Percentiles rank a stretch among this genome's conserved stretches.
phyloP scores from a whole-genome alignment of 23 red algal species.

The Gracilaria domingensis region DNA sequence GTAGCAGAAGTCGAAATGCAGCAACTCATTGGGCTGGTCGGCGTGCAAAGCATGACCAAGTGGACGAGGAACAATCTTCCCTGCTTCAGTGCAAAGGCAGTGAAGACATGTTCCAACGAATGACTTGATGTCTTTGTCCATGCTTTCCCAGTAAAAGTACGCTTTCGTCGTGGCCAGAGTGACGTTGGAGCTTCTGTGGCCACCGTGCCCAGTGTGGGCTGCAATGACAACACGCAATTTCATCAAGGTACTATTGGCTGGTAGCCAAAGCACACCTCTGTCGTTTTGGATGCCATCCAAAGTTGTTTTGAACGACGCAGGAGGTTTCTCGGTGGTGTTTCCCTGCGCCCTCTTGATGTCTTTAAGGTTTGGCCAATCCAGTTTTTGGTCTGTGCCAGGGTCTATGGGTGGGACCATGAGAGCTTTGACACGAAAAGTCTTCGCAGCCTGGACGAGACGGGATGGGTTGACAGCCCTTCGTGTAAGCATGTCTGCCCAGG shows the following conservation, averaged over 20 bases:
- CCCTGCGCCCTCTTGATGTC: neutral
- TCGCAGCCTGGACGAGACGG: neutral
- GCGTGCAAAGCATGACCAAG: constrained; percentile 23
- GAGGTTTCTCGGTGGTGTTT: neutral
- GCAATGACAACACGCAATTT: neutral
- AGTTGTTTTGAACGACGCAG: neutral
- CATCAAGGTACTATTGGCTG: neutral
- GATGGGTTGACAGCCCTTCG: neutral
- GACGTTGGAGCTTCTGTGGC: neutral
- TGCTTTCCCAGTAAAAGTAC: neutral
- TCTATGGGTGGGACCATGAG: neutral
- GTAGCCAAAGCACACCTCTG: neutral
- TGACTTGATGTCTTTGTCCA: constrained; percentile 8
- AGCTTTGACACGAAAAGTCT: neutral
- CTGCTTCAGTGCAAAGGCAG: neutral
- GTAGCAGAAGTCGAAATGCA: constrained; percentile 42
- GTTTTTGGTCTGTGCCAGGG: neutral
- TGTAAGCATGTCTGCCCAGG: constrained; percentile 35
- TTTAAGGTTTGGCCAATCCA: neutral
- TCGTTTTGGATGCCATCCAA: neutral
- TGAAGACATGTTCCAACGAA: constrained; percentile 38
- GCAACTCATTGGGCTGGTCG: neutral
- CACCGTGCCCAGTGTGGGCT: neutral
- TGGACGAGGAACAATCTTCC: neutral
- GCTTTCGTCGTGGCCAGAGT: neutral